A percentile compares a stretch with the other conserved stretches of the same genome.
These are phyloP conservation scores for Talaromyces sp. DNA, from an alignment of 2,329 filamentous ascomycete genomes.

Conservation along the genomic window DNA sequence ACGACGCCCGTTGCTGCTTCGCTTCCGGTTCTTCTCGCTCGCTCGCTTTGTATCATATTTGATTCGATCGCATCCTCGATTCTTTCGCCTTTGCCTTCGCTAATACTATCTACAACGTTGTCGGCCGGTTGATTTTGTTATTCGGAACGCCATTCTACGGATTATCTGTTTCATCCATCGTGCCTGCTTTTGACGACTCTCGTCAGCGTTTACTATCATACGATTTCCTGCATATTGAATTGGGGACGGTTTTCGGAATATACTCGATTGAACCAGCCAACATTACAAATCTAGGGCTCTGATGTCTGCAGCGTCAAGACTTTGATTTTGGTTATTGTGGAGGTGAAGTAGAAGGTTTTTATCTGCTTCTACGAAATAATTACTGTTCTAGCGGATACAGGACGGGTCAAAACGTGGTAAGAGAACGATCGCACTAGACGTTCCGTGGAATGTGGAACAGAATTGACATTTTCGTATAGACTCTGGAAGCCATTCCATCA, in stretches of 20 bases:
- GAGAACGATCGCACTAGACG: background rate
- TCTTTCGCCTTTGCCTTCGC: background rate
- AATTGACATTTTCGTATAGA: conserved; percentile 16
- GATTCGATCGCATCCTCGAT: background rate
- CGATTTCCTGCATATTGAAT: background rate
- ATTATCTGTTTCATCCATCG: background rate
- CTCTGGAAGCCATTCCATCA: conserved; percentile 24
- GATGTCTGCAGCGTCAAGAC: conserved; percentile 4
- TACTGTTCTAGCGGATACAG: background rate
- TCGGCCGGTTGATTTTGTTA: background rate
- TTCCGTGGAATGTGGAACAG: conserved; percentile 17
- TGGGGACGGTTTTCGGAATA: background rate
- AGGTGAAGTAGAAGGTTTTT: background rate
- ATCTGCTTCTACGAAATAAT: background rate
- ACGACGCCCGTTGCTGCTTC: background rate
- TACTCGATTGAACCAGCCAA: background rate
- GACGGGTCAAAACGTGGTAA: conserved; percentile 13
- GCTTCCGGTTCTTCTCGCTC: background rate
- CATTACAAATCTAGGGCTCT: background rate
- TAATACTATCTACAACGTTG: background rate
- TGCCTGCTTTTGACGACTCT: background rate
- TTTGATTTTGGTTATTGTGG: background rate
- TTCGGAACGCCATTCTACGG: background rate
- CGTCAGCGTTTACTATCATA: background rate
- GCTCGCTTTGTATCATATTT: background rate